Evolutionary conservation across 495 filamentous ascomycete genomes (phyloP), one percentile per base, ranked within the genome.

Genomic region (Podospora pseudoanserina): DNA sequence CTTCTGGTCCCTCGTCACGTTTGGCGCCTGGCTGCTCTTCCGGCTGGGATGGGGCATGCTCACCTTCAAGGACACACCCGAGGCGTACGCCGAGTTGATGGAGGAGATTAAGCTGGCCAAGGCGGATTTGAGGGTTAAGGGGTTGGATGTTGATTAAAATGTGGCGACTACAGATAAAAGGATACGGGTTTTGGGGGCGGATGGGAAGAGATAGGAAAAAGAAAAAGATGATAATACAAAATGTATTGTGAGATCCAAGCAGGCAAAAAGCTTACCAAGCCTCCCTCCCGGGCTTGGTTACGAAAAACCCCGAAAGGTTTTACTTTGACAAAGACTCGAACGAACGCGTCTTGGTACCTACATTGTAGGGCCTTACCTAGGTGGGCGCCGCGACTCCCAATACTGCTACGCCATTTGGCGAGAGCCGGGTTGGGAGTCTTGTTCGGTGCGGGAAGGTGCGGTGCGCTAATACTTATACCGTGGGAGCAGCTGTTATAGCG

Each of bases 41-140:
- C 92, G 92, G 70, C 87, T 99, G 30, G 95, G 95, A 63, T 88
- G 88, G 83, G 94, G 94, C 54, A 91, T 99, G 71, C 83, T 96
- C 72, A 97, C 93, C 53, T 99, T 99, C 86, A 93, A 96, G 81
- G 92, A 98, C 81, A 93, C 95, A 15, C 94, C 96, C 63, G 88
- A 91, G 70, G 95, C 95, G 67, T 90, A 97, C 78, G 85, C 88
- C 72, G 94, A 97, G 80, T 81, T 99, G 70, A 91, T 97, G 84
- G 88, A 84, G 76, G 87, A 93, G 83, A 92, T 93, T 75, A 83
- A 91, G 72, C 60, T 86, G 73, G 90, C 90, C 59, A 86, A 88
- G 81, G 79, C 75, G 65, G 90, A 93, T 64, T 78, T 93, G 76
- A 80, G 84, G 68, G 79, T 81, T 13, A 87, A 89, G 79, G 90